Evolutionary conservation across 129 eudicot species (phyloP).

Genomic region (Centella asiatica): DNA sequence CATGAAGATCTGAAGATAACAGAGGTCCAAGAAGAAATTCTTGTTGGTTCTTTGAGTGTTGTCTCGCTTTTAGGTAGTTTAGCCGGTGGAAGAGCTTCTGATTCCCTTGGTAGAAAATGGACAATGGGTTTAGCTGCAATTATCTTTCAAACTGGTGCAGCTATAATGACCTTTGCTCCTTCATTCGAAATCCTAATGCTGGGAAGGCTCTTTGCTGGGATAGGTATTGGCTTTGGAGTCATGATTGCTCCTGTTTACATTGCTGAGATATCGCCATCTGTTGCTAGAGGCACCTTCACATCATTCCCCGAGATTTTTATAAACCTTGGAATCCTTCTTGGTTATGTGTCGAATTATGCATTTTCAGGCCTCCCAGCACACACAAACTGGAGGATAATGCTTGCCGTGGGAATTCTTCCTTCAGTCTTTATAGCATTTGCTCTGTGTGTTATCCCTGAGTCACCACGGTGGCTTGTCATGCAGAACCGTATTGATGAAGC

Average conservation of each 20-base stretch:
- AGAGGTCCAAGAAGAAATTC: conserved; percentile 74
- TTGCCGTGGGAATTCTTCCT: conserved; percentile 73
- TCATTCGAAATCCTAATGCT: conserved; percentile 47
- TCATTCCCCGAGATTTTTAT: conserved; percentile 82
- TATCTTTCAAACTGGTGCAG: conserved; percentile 64
- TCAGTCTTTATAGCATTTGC: conserved; percentile 66
- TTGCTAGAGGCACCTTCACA: conserved; percentile 63
- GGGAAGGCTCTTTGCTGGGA: conserved; percentile 64
- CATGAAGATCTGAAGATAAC: conserved; percentile 66
- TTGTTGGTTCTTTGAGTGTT: conserved; percentile 67
- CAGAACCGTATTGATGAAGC: conserved; percentile 72
- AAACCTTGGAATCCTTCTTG: conserved; percentile 68
- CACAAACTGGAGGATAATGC: conserved; percentile 73
- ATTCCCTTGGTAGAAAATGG: conserved; percentile 86
- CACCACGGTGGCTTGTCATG: conserved; percentile 87
- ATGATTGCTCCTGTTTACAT: conserved; percentile 85
- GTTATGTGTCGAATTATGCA: conserved; percentile 70
- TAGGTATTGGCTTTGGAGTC: conserved; percentile 82
- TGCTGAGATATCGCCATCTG: conserved; percentile 68
- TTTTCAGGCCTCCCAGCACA: conserved; percentile 62
- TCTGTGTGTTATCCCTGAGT: conserved; percentile 62
- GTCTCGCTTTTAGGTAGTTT: conserved; percentile 68
- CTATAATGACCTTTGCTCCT: conserved; percentile 66
- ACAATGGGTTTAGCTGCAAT: conserved; percentile 81
- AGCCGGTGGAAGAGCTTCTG: conserved; percentile 71